phyloP scores from a whole-genome alignment of 2,329 filamentous ascomycete genomes.

The Fusarium brachygibbosum region DNA sequence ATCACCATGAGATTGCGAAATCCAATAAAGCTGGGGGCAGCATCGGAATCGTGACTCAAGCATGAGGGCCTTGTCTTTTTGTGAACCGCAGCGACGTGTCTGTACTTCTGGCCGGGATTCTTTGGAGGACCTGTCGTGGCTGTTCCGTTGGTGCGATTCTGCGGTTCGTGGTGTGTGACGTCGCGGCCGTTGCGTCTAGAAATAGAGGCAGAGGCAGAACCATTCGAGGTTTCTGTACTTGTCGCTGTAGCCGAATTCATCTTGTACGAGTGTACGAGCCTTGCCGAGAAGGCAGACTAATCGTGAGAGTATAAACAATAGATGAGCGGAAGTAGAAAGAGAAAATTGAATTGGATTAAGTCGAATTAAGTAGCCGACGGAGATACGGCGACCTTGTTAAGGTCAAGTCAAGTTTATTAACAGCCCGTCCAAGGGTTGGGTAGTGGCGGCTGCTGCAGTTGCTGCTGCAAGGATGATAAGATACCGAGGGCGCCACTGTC shows the following conservation, averaged over 20 bases:
- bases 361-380: slow-evolving; percentile 8
- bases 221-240: slow-evolving; percentile 51
- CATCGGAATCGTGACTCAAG: slow-evolving; percentile 84
- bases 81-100: slow-evolving; percentile 92
- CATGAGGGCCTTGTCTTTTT: slow-evolving; percentile 79
- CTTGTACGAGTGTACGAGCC: slow-evolving; percentile 33
- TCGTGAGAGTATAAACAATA: slow-evolving; percentile 6
- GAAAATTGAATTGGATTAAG: slow-evolving; percentile 14
- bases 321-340: neutral
- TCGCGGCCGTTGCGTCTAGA: slow-evolving; percentile 46
- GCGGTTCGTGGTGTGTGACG: slow-evolving; percentile 48
- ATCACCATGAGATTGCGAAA: slow-evolving; percentile 98
- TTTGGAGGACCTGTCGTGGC: slow-evolving; percentile 42
- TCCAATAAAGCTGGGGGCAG: slow-evolving; percentile 86
- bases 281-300: slow-evolving; percentile 36
- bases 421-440: neutral
- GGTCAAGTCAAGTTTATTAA: slow-evolving; percentile 30
- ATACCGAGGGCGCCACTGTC: slow-evolving; percentile 35
- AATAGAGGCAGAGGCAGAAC: slow-evolving; percentile 42
- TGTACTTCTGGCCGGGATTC: slow-evolving; percentile 73
- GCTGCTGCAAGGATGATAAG: slow-evolving; percentile 40
- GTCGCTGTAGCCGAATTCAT: slow-evolving; percentile 61
- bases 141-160: slow-evolving; percentile 42
- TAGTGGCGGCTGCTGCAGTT: slow-evolving; percentile 16
- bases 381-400: slow-evolving; percentile 29